Evolutionary conservation across 202 grass and related monocot genomes (phyloP), one percentile per base, ranked within the genome.

Genomic region (Carex arenaria): DNA sequence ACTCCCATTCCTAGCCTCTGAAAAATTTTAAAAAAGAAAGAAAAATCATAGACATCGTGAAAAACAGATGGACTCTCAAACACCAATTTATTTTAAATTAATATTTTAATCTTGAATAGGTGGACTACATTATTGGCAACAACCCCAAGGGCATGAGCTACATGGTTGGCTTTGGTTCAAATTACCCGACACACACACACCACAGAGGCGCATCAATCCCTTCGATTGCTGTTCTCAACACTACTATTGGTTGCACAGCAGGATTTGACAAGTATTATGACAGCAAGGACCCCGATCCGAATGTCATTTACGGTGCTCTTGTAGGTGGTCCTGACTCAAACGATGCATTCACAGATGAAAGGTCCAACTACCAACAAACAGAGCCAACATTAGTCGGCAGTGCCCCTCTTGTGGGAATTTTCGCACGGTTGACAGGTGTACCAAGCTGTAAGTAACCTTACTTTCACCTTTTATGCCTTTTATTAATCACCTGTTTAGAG

Each of bases 141-240:
- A 95, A 98, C 81, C 93, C 96, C 18, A 89, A 82, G 67, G 85
- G 82, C 3, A 90, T 90, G 86, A 98, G 93, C 91, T 98, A 95
- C 86, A 86, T 98, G 88, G 91, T 98, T 0, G 96, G 96, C 1
- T 86, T 90, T 36, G 19, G 49, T 22, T 79, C 52, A 54, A 84
- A 62, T 78, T 92, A 89, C 78, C 93, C 96, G 1, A 85, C 30
- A 67, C 91, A 90, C 52, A 89, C 93, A 10, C 93, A 98, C 88
- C 95, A 98, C 83, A 94, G 93, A 83, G 93, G 93, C 51, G 91
- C 95, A 9, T 98, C 95, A 51, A 93, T 98, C 73, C 89, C 93
- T 7, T 95, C 91, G 0, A 43, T 92, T 3, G 34, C n/a, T 67
- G 84, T 34, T 76, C 54, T 88, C 3, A 87, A 67, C 34, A 72